Base-by-base conservation (phyloP, 305 asterid genomes). In the Petunia hybrid region DNA sequence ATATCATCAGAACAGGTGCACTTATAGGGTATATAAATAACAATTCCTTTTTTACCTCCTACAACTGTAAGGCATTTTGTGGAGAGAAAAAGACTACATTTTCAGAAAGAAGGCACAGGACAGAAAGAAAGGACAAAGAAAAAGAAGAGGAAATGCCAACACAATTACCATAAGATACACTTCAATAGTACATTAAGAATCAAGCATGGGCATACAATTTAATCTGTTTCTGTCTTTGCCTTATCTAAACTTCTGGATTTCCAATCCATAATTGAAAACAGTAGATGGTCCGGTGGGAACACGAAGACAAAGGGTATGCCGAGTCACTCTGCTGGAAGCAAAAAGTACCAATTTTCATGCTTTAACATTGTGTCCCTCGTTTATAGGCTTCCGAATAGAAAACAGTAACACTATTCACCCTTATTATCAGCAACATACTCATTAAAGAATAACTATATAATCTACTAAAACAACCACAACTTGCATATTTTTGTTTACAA, bases 41-140 rank as follows among this genome's bases (percentile, higher is more conserved):
- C 22, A 39, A 46, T 7, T 46, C 55, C 55, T 46, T 6, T 8
- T 48, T 48, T 48, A 22, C 31, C 55, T 48, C 55, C 55, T 48
- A 48, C 2, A 48, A 48, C 55, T 48, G 55, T 12, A 48, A 2
- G 1, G 3, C 12, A 48, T 3, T 71, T 31, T 10, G 31, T 12
- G 16, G 61, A 48, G 61, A 46, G 77, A 31, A 48, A 48, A 48
- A 31, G 78, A 48, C 62, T 48, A 71, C 62, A 71, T 10, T 51
- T 12, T 61, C 62, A 48, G 78, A 73, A 35, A 48, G 40, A 39
- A 39, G 43, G 12, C 6, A 2, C 22, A 12, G 60, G 60, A 12
- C 12, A 6, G 61, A 10, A 5, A 31, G 12, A 48, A 48, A 48
- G 4, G 61, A 71, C 31, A 22, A 71, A 71, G 60, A 12, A 46